These are phyloP conservation scores for Symmetrospora coprosmae DNA, from an alignment of 768 basidiomycete genomes.

Conservation along the genomic window DNA sequence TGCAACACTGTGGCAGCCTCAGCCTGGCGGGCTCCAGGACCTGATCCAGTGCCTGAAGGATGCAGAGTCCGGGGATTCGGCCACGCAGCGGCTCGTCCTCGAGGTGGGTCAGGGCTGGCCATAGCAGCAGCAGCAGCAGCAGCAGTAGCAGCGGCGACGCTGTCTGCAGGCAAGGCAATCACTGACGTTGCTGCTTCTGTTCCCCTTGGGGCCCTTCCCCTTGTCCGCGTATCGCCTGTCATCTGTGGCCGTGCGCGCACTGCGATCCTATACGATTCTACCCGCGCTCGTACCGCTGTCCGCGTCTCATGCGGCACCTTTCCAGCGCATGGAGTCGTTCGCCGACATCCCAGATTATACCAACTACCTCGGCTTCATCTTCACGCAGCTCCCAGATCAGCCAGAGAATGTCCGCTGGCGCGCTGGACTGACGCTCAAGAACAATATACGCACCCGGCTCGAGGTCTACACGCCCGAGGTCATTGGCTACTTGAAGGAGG, in stretches of 20 bases:
- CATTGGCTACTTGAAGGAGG: constrained; percentile 58
- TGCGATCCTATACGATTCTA: too few species aligned
- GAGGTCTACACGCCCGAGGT: constrained; percentile 50
- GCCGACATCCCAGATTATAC: constrained; percentile 73
- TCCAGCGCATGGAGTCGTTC: constrained; percentile 71
- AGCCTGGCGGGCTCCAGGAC: constrained; percentile 73
- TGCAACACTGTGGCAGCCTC: constrained; percentile 63
- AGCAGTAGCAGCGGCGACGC: too few species aligned
- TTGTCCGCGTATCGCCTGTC: too few species aligned
- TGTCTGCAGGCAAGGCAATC: too few species aligned
- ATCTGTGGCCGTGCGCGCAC: too few species aligned
- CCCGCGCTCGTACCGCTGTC: background rate
- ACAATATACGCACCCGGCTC: constrained; percentile 67
- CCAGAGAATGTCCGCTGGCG: constrained; percentile 86
- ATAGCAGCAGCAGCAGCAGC: too few species aligned
- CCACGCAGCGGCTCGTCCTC: constrained; percentile 5
- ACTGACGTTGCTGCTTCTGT: too few species aligned
- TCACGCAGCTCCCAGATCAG: constrained; percentile 61
- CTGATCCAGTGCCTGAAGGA: constrained; percentile 81
- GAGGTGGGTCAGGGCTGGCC: constrained; percentile 14
- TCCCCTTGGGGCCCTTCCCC: too few species aligned
- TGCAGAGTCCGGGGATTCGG: constrained; percentile 39
- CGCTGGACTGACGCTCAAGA: constrained; percentile 92
- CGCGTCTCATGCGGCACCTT: background rate
- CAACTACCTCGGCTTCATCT: constrained; percentile 76